These are phyloP conservation scores for Acanthamoeba polyphaga DNA, from an alignment of 208 protist genomes.

Conservation along the genomic window DNA sequence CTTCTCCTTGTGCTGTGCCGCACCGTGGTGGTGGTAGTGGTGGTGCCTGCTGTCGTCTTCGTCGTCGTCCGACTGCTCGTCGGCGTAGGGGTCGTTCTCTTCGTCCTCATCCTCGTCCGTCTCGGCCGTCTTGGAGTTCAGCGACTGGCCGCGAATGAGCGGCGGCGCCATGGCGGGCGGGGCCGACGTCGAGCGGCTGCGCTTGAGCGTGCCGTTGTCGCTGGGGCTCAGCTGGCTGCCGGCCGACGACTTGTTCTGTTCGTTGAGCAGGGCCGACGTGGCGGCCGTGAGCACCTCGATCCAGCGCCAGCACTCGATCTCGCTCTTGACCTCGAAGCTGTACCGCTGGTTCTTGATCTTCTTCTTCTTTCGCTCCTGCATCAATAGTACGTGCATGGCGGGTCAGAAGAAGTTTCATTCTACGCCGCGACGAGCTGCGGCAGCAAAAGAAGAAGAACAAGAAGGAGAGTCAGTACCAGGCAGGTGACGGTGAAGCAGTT, in stretches of 20 bases:
- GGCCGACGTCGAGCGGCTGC: conserved; percentile 16
- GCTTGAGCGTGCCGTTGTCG: not conserved
- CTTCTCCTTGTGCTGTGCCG: conserved; percentile 6
- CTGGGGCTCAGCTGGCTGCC: not conserved
- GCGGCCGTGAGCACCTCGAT: conserved; percentile 51
- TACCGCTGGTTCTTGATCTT: conserved; percentile 53
- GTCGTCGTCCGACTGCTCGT: not conserved
- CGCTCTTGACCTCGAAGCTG: conserved; percentile 67
- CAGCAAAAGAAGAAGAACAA: no score
- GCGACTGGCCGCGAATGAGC: not conserved
- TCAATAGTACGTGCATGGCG: no score
- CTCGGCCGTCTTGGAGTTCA: not conserved
- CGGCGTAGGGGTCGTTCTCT: conserved; percentile 29
- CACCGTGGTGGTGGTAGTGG: not conserved
- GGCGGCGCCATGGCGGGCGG: not conserved
- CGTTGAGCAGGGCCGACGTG: conserved; percentile 15
- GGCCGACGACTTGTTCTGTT: not conserved
- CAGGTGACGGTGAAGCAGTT: conserved; percentile 38
- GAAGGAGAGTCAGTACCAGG: not conserved
- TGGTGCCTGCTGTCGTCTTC: conserved; percentile 1
- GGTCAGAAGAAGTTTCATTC: no score
- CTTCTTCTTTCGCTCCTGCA: conserved; percentile 48
- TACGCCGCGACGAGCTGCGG: no score
- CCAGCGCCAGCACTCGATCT: conserved; percentile 54
- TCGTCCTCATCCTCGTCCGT: conserved; percentile 25